phyloP scores from a whole-genome alignment of 2,329 filamentous ascomycete species.

The Clonostachys rhizophaga region DNA sequence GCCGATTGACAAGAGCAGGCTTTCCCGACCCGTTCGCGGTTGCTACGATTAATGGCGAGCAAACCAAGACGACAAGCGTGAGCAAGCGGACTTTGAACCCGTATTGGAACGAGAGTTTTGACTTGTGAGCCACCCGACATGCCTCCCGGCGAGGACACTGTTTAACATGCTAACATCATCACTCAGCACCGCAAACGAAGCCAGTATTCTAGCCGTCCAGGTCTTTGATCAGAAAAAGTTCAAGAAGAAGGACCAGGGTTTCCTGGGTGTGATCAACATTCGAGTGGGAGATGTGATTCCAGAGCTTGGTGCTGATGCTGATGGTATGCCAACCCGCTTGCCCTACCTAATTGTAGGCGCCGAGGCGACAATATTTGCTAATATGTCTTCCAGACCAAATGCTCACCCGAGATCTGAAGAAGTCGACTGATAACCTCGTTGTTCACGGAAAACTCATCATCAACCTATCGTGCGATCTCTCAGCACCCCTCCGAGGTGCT shows the following conservation, averaged over 20 bases:
- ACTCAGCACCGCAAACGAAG: constrained; percentile 79
- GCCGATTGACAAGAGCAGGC: constrained; percentile 50
- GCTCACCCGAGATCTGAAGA: constrained; percentile 95
- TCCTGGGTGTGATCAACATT: constrained; percentile 96
- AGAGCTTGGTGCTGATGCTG: constrained; percentile 81
- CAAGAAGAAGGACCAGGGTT: constrained; percentile 99
- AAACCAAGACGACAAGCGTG: constrained; percentile 95
- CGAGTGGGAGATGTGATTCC: constrained; percentile 85
- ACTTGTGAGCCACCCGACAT: constrained; percentile 67
- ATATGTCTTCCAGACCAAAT: constrained; percentile 73
- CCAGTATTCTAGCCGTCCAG: constrained; percentile 94
- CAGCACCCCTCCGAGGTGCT: constrained; percentile 56
- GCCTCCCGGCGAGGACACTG: neutral
- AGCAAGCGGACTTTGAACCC: constrained; percentile 97
- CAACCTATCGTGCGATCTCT: constrained; percentile 89
- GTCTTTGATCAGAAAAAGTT: constrained; percentile 99
- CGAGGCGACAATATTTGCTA: constrained; percentile 25
- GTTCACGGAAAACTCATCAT: constrained; percentile 97
- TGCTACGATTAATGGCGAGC: constrained; percentile 93
- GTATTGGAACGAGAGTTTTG: constrained; percentile 99
- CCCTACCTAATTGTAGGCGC: constrained; percentile 2
- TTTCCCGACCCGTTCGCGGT: constrained; percentile 98
- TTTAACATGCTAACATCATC: constrained; percentile 2
- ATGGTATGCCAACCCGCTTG: constrained; percentile 58
- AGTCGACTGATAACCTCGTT: constrained; percentile 95